phyloP scores from a whole-genome alignment of 208 protist species.

The Acanthamoeba lenticulata region DNA sequence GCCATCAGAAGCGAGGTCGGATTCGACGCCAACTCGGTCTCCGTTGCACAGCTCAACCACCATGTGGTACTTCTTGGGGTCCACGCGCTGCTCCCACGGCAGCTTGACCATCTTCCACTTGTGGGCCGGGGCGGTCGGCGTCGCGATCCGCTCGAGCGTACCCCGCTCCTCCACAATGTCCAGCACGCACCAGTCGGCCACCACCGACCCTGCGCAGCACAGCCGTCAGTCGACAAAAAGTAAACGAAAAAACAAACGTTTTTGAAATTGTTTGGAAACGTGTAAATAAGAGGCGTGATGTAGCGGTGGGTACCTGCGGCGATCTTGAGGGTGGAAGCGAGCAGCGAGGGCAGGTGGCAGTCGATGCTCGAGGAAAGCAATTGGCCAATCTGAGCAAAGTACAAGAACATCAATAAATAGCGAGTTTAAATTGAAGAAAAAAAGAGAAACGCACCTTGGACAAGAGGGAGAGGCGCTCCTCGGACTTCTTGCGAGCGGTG shows the following conservation, averaged over 20 bases:
- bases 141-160: not conserved
- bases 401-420: too few relatives aligned
- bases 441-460: not conserved
- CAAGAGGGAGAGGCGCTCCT: not conserved
- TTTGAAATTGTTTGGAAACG: not conserved
- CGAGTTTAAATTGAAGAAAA: too few relatives aligned
- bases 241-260: not conserved
- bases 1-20: not conserved
- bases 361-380: not conserved
- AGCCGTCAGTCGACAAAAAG: not conserved
- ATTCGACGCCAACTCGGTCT: not conserved
- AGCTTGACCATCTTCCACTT: conserved; percentile 53
- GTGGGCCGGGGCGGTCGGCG: not conserved
- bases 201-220: not conserved
- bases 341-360: conserved; percentile 8
- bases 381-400: not conserved
- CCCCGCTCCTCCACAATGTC: not conserved
- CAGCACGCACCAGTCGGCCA: conserved; percentile 17
- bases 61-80: conserved; percentile 48
- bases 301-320: not conserved
- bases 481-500: not conserved
- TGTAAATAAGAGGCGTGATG: too few relatives aligned
- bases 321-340: conserved; percentile 14
- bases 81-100: not conserved
- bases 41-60: conserved; percentile 16